A percentile compares a stretch with the other conserved stretches of the same genome.
Conservation (phyloP, 2,329 filamentous ascomycete species). For the Torrubiella hemipterigena region DNA sequence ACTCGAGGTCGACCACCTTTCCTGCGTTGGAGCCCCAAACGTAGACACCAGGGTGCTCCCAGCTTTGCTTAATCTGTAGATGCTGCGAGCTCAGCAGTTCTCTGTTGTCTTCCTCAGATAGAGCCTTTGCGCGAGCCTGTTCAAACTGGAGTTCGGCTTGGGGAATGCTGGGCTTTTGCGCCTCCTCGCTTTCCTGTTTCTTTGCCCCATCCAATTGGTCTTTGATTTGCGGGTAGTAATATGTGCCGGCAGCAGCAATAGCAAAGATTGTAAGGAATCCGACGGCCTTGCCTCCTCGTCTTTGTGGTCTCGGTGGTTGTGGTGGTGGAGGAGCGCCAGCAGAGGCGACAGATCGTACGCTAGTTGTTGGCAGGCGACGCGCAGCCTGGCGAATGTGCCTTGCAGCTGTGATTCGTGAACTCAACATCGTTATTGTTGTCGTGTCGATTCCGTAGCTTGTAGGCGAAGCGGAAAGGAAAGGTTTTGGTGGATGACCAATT, state of each 20-base stretch:
- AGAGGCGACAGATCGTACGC: conserved; percentile 25
- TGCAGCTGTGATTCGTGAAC: no score
- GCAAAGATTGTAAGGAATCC: conserved; percentile 5
- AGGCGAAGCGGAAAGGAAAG: no score
- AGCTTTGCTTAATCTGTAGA: conserved; percentile 73
- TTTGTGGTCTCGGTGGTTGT: not conserved
- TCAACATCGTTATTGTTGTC: no score
- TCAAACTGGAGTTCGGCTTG: conserved; percentile 56
- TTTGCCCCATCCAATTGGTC: conserved; percentile 2
- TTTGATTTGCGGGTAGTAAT: conserved; percentile 7
- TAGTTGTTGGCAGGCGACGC: no score
- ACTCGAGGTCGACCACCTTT: conserved; percentile 74
- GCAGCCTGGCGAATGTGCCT: no score
- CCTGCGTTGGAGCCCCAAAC: conserved; percentile 85
- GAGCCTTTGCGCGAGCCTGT: conserved; percentile 42
- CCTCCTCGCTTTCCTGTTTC: conserved; percentile 5
- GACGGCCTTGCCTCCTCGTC: conserved; percentile 2
- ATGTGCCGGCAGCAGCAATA: conserved; percentile 6
- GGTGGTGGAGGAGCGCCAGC: no score
- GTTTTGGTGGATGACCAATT: no score
- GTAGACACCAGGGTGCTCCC: conserved; percentile 77
- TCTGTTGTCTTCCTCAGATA: conserved; percentile 58
- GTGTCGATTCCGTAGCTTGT: no score
- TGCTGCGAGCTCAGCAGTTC: conserved; percentile 77
- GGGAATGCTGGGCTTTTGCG: conserved; percentile 2